phyloP scores from a whole-genome alignment of 352 stramenopile genomes.

The Globisporangium emineosum region DNA sequence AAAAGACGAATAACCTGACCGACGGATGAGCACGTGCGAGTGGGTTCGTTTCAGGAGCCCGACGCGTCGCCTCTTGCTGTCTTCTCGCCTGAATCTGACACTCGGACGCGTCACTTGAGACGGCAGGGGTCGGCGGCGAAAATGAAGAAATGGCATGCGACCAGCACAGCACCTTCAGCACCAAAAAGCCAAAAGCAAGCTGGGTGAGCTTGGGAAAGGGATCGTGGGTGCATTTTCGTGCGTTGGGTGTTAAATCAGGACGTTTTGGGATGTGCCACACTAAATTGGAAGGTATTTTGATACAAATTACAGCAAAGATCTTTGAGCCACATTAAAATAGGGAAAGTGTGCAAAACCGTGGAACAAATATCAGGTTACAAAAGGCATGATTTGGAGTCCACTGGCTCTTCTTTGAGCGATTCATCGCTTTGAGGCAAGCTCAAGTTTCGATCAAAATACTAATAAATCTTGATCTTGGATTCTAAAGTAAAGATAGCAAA shows the following conservation, averaged over 20 bases:
- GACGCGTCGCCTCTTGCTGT: slow-evolving; percentile 7
- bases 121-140: background rate
- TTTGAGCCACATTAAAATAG: background rate
- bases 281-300: background rate
- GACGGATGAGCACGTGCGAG: background rate
- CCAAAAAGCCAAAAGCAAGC: background rate
- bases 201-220: background rate
- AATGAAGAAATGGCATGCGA: slow-evolving; percentile 2
- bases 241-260: slow-evolving; percentile 12
- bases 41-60: slow-evolving; percentile 1
- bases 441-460: too few species aligned
- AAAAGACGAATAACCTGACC: background rate
- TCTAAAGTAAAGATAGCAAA: too few species aligned
- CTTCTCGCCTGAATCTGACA: background rate
- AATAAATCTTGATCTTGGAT: too few species aligned
- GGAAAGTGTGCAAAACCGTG: background rate
- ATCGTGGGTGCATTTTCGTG: slow-evolving; percentile 3
- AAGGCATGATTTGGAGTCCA: background rate
- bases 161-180: background rate
- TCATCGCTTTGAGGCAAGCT: too few species aligned
- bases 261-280: background rate
- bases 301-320: too few species aligned
- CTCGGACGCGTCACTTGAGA: background rate
- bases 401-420: too few species aligned
- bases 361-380: slow-evolving; percentile 12